Evolutionary conservation across 768 basidiomycete genomes (phyloP).

Genomic region (Lactifluus echinatus): DNA sequence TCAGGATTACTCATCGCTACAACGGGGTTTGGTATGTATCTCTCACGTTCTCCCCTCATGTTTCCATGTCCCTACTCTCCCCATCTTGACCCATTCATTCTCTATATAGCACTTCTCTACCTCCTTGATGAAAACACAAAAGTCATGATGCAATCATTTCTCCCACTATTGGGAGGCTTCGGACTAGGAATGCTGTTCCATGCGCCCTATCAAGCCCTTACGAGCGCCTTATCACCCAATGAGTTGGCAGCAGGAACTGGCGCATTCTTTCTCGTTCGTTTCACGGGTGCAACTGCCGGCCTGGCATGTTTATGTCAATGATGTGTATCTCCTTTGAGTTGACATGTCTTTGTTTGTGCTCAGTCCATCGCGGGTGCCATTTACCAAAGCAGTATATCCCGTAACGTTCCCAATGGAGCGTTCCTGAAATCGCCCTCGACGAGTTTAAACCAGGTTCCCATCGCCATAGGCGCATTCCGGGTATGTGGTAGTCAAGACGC

Average conservation of each 20-base stretch:
- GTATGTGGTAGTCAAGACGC: conserved; percentile 4
- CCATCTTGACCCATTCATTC: not conserved
- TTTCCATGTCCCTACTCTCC: not conserved
- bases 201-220: conserved; percentile 76
- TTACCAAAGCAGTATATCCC: conserved; percentile 31
- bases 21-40: conserved; percentile 59
- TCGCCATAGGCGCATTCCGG: conserved; percentile 12
- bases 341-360: conserved; percentile 1
- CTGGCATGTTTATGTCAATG: conserved; percentile 40
- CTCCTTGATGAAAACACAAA: conserved; percentile 48
- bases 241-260: conserved; percentile 75
- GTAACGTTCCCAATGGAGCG: not conserved
- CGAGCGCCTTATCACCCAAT: conserved; percentile 49
- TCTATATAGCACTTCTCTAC: conserved; percentile 51
- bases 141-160: conserved; percentile 39
- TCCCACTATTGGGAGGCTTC: conserved; percentile 63
- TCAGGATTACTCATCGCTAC: conserved; percentile 56
- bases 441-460: not conserved
- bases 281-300: conserved; percentile 78
- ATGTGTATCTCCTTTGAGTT: conserved; percentile 3
- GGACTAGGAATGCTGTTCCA: conserved; percentile 82
- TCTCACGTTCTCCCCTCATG: not conserved
- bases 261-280: conserved; percentile 81
- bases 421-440: not conserved
- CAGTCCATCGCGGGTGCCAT: conserved; percentile 73